Evolutionary conservation across 129 eudicot genomes (phyloP).

Genomic region (Flaveria robusta): DNA sequence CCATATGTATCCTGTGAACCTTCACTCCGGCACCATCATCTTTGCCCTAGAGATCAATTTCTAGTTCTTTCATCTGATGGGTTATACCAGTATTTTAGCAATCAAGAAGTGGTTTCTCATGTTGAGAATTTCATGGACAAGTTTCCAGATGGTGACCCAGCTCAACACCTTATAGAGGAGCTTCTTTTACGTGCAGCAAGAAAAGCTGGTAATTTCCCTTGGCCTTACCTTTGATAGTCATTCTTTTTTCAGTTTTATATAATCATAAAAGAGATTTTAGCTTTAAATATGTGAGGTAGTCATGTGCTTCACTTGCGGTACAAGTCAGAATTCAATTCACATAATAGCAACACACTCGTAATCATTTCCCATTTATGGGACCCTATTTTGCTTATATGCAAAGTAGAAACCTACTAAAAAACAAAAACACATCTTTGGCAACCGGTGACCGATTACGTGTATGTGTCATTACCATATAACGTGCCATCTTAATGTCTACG

Average conservation of each 20-base stretch:
- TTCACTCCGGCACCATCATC: constrained; percentile 82
- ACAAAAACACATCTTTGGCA: too few relatives aligned
- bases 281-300: too few relatives aligned
- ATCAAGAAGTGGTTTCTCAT: constrained; percentile 87
- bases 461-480: too few relatives aligned
- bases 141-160: constrained; percentile 96
- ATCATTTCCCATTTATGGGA: too few relatives aligned
- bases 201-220: constrained; percentile 68
- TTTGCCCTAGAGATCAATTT: constrained; percentile 72
- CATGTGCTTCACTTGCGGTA: background rate
- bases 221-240: background rate
- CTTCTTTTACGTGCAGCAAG: constrained; percentile 90
- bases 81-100: constrained; percentile 85
- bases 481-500: too few relatives aligned
- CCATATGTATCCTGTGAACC: constrained; percentile 84
- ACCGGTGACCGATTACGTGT: too few relatives aligned
- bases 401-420: too few relatives aligned
- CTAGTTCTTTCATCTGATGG: constrained; percentile 96
- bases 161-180: constrained; percentile 94
- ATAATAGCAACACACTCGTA: background rate
- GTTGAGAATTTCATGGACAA: constrained; percentile 78
- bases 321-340: background rate
- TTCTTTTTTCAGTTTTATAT: background rate
- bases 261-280: background rate
- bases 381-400: too few relatives aligned